Base-by-base conservation (phyloP, 2,329 filamentous ascomycete genomes). In the Mariannaea sp. region DNA sequence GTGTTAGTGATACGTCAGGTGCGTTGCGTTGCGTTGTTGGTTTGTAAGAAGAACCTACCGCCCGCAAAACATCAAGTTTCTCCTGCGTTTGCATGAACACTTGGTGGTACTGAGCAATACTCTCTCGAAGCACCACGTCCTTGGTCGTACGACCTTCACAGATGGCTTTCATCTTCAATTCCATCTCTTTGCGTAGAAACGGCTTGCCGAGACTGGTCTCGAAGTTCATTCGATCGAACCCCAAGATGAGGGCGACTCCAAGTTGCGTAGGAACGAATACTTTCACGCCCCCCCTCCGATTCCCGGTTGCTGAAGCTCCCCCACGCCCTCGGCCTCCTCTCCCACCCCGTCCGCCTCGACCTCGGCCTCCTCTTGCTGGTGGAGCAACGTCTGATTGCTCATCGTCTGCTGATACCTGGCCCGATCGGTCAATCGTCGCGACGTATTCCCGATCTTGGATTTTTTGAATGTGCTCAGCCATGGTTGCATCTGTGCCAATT, bases 401-500 rank as follows among this genome's bases (percentile, higher is more conserved):
- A 29, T 73, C 75, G 12, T 66, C 75, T 51, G 68, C 69, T 38
- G 70, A 64, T 50, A 69, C 55, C 49, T 68, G 61, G 27, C 71
- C 69, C 58, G 70, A 68, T 63, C 67, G 79, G 68, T 74, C 84
- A 68, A 68, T 75, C 2, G 88, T 87, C 51, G 85, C 83, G 43
- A 92, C 93, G 67, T 99, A 99, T 63, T 92, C 81, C 55, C 94
- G 81, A 53, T 92, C 85, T 71, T 97, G 92, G 65, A 99, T 96
- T 73, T 93, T 99, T 54, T 90, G 86, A 66, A 99, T 99, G 69
- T 99, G 94, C 66, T 99, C 94, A 0, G 94, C 94, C 94, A 99
- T 99, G 1, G 94, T 99, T 6, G 94, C 94, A 75, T 99, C 94
- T 8, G 94, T 99, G 10, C 94, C 94, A 59, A 99, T 99, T 2